Evolutionary conservation across 345 rosid species (phyloP).

Genomic region (Citrus reticulata): DNA sequence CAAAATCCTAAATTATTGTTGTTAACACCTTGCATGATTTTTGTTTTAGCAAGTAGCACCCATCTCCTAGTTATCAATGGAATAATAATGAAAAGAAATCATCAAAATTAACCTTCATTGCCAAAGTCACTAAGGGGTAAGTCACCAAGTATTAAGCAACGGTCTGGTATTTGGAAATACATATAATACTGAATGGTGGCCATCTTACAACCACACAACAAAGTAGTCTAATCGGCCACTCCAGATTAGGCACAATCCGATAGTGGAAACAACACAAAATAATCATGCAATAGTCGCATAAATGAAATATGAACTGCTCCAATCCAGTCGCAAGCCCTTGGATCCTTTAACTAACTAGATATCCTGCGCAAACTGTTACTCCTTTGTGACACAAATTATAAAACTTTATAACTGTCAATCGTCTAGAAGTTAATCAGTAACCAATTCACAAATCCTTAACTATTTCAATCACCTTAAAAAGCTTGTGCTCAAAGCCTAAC

Average conservation of each 20-base stretch:
- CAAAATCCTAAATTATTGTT: not conserved
- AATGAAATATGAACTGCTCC: not conserved
- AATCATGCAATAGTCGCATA: not conserved
- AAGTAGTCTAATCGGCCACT: not conserved
- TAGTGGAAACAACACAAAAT: not conserved
- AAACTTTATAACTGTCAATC: not conserved
- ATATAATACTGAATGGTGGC: not conserved
- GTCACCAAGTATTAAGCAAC: not conserved
- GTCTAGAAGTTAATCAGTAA: not conserved
- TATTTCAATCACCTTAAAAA: not conserved
- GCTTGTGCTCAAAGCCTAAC: not conserved
- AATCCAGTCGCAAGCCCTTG: not conserved
- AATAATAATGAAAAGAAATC: not conserved
- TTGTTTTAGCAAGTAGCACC: not conserved
- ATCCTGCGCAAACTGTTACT: not conserved
- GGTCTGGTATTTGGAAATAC: not conserved
- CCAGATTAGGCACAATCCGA: not conserved
- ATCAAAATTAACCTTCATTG: not conserved
- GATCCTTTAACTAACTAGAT: not conserved
- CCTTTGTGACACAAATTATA: too few species aligned
- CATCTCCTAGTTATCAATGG: not conserved
- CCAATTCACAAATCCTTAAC: not conserved
- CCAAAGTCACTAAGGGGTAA: not conserved
- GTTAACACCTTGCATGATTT: not conserved
- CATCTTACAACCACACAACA: not conserved